A percentile compares a stretch with the other conserved stretches of the same genome.
phyloP scores from a whole-genome alignment of 176 grass and related monocot species.

The Neostapfia colusana region DNA sequence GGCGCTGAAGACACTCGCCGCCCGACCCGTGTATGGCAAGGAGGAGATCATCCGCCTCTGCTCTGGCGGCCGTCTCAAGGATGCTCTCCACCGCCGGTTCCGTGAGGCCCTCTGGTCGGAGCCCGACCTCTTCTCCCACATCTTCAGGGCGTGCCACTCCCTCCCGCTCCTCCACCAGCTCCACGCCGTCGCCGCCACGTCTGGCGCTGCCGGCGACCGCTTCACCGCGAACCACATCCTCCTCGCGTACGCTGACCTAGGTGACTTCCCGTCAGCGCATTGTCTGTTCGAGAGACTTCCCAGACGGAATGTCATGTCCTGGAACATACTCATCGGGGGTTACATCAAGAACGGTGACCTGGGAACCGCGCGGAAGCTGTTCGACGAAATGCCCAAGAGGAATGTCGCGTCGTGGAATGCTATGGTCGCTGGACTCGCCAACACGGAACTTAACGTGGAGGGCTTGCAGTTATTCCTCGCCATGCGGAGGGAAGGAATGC shows the following conservation, averaged over 20 bases:
- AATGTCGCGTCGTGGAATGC: slow-evolving; percentile 65
- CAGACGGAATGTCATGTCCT: slow-evolving; percentile 66
- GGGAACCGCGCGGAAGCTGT: slow-evolving; percentile 36
- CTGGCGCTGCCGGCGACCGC: slow-evolving; percentile 50
- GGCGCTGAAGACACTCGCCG: slow-evolving; percentile 23
- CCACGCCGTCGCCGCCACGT: slow-evolving; percentile 45
- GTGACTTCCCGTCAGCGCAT: slow-evolving; percentile 30
- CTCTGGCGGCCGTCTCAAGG: slow-evolving; percentile 48
- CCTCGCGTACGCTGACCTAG: slow-evolving; percentile 45
- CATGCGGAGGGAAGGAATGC: slow-evolving; percentile 55
- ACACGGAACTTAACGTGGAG: slow-evolving; percentile 44
- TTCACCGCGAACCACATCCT: slow-evolving; percentile 68
- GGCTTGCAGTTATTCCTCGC: slow-evolving; percentile 47
- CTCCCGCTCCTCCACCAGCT: slow-evolving; percentile 55
- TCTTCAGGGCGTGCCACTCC: slow-evolving; percentile 41
- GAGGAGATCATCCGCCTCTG: slow-evolving; percentile 48
- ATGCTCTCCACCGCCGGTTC: slow-evolving; percentile 44
- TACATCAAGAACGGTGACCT: slow-evolving; percentile 50
- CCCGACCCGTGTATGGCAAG: slow-evolving; percentile 1
- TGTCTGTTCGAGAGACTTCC: slow-evolving; percentile 50
- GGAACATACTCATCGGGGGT: slow-evolving; percentile 58
- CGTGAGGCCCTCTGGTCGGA: slow-evolving; percentile 42
- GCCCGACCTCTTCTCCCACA: slow-evolving; percentile 40
- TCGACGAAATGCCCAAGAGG: slow-evolving; percentile 58
- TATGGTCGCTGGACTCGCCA: slow-evolving; percentile 55